Percentiles rank a stretch among this genome's conserved stretches.
phyloP scores from a whole-genome alignment of 2,329 filamentous ascomycete species.

The Pseudogymnoascus sp. region DNA sequence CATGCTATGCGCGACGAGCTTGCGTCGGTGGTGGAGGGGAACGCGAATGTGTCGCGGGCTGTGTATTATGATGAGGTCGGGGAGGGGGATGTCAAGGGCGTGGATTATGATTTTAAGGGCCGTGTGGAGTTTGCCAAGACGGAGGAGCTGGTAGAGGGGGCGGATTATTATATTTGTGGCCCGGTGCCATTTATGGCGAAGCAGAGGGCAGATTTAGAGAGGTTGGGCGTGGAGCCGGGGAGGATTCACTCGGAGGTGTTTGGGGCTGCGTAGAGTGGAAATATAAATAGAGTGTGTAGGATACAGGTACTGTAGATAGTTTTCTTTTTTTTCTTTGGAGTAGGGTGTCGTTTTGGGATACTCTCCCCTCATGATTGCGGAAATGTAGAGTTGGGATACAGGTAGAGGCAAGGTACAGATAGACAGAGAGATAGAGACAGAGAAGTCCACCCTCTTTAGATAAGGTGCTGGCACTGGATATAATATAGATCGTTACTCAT shows the following conservation, averaged over 20 bases:
- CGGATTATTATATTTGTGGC: slow-evolving; percentile 8
- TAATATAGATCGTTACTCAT: not conserved
- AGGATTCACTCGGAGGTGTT: slow-evolving; percentile 9
- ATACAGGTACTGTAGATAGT: not conserved
- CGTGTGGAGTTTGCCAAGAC: not conserved
- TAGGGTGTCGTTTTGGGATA: not conserved
- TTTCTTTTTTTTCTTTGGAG: not conserved
- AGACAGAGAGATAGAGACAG: not conserved
- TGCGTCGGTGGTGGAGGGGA: slow-evolving; percentile 15
- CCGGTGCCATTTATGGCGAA: not conserved
- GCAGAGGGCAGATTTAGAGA: not conserved
- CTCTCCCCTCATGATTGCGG: not conserved
- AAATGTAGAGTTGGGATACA: not conserved
- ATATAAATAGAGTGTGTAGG: not conserved
- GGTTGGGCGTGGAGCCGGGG: not conserved
- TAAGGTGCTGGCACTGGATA: not conserved
- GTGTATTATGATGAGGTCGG: slow-evolving; percentile 8
- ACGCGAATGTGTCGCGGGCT: not conserved
- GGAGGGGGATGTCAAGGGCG: slow-evolving; percentile 2
- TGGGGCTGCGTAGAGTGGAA: not conserved
- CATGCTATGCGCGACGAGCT: slow-evolving; percentile 49
- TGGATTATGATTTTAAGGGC: slow-evolving; percentile 8
- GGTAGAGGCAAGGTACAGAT: not conserved
- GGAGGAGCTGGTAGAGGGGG: not conserved
- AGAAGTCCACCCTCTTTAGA: not conserved